Conservation (phyloP, 441 rosid genomes). For the Jatropha multifida region DNA sequence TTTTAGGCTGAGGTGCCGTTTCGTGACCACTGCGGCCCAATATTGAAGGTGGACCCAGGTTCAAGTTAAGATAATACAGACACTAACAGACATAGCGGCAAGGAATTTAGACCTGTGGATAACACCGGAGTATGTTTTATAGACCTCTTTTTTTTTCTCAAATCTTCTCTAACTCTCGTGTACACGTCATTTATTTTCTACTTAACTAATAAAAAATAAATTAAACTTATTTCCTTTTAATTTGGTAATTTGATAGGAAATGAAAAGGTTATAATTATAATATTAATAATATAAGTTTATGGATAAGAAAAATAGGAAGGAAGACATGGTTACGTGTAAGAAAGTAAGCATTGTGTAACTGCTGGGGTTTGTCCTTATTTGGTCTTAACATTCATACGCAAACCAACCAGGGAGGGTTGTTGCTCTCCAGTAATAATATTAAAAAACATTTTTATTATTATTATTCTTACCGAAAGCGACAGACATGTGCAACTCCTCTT, state of each 20-base stretch:
- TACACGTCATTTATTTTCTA: too few species aligned
- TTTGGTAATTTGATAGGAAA: too few species aligned
- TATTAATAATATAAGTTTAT: not conserved
- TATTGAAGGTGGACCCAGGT: not conserved
- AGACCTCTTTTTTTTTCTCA: too few species aligned
- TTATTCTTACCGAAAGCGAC: slow-evolving; percentile 33
- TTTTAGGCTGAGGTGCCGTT: not conserved
- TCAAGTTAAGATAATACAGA: too few species aligned
- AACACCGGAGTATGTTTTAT: too few species aligned
- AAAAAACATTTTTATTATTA: too few species aligned
- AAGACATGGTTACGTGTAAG: not conserved
- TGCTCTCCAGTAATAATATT: slow-evolving; percentile 1
- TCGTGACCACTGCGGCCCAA: slow-evolving; percentile 11
- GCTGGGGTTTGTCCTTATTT: slow-evolving; percentile 18
- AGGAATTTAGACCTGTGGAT: not conserved
- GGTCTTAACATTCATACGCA: slow-evolving; percentile 3
- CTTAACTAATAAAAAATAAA: too few species aligned
- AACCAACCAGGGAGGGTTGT: slow-evolving; percentile 23
- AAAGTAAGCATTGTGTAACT: slow-evolving; percentile 4
- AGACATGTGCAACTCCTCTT: slow-evolving; percentile 35
- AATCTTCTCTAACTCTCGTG: too few species aligned
- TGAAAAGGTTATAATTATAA: not conserved
- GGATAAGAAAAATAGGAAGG: too few species aligned
- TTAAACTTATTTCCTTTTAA: too few species aligned
- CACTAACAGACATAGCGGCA: not conserved